Percentiles rank a stretch among this genome's conserved stretches.
Conservation (phyloP, 345 rosid species). For the Conringia planisiliqua region DNA sequence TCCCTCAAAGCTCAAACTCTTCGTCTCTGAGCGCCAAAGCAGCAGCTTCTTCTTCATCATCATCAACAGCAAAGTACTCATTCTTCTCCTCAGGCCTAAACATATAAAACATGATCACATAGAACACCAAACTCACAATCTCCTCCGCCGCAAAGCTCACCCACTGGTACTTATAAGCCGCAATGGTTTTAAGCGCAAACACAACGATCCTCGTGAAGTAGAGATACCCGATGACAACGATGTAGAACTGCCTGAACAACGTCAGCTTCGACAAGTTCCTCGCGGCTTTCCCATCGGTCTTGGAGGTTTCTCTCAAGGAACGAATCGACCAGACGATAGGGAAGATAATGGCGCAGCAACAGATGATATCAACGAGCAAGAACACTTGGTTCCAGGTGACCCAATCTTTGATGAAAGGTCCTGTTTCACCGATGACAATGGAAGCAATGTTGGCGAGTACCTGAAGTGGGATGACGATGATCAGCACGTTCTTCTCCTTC, state of each 20-base stretch:
- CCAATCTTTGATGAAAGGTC: conserved; percentile 88
- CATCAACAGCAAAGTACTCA: conserved; percentile 80
- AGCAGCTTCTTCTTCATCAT: conserved; percentile 93
- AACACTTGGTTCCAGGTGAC: conserved; percentile 93
- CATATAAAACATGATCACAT: conserved; percentile 76
- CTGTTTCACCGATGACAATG: conserved; percentile 88
- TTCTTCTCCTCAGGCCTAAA: conserved; percentile 93
- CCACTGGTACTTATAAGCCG: conserved; percentile 92
- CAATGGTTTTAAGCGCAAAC: conserved; percentile 77
- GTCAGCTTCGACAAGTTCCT: conserved; percentile 84
- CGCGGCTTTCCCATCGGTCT: conserved; percentile 93
- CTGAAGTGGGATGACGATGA: conserved; percentile 95
- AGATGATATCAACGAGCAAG: conserved; percentile 78
- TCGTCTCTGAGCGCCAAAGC: conserved; percentile 72
- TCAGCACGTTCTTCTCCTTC: conserved; percentile 93
- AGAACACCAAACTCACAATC: conserved; percentile 74
- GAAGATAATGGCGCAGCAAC: conserved; percentile 94
- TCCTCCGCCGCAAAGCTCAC: conserved; percentile 91
- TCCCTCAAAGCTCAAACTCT: conserved; percentile 71
- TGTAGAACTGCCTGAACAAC: conserved; percentile 82
- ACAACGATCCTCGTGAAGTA: conserved; percentile 93
- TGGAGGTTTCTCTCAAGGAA: conserved; percentile 76
- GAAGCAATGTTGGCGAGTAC: conserved; percentile 91
- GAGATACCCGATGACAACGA: conserved; percentile 84
- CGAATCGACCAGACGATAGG: conserved; percentile 97